Evolutionary conservation across 768 basidiomycete genomes (phyloP).

Genomic region (Dacryopinax spathularia): DNA sequence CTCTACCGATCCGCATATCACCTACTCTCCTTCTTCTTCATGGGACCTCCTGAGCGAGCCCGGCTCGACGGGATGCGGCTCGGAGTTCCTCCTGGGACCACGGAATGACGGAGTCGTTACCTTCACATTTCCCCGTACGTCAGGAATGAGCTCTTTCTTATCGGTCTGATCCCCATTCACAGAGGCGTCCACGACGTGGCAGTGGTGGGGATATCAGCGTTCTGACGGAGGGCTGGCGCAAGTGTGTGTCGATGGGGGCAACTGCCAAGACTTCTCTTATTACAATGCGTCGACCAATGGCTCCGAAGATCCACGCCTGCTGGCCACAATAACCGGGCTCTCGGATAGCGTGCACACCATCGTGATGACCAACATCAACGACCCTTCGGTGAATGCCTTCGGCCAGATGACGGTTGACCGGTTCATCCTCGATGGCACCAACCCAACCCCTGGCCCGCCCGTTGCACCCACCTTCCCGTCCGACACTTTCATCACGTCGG

Average conservation of each 20-base stretch:
- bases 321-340: background rate
- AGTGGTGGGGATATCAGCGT: conserved; percentile 10
- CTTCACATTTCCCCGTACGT: conserved; percentile 7
- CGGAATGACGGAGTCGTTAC: background rate
- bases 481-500: background rate
- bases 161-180: background rate
- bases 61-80: background rate
- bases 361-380: conserved; percentile 1
- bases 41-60: conserved; percentile 3
- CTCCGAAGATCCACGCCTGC: background rate
- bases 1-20: background rate
- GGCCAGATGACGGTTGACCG: conserved; percentile 8
- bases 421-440: background rate
- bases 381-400: background rate
- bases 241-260: conserved; percentile 4
- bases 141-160: background rate
- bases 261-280: background rate
- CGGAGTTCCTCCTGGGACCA: background rate
- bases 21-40: background rate
- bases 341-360: background rate
- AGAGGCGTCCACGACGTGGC: background rate
- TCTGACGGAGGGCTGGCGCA: conserved; percentile 4
- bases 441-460: background rate
- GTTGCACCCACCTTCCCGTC: conserved; percentile 1
- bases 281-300: background rate